Evolutionary conservation across 306 rosid genomes (phyloP).

Genomic region (Sesbania bispinosa): DNA sequence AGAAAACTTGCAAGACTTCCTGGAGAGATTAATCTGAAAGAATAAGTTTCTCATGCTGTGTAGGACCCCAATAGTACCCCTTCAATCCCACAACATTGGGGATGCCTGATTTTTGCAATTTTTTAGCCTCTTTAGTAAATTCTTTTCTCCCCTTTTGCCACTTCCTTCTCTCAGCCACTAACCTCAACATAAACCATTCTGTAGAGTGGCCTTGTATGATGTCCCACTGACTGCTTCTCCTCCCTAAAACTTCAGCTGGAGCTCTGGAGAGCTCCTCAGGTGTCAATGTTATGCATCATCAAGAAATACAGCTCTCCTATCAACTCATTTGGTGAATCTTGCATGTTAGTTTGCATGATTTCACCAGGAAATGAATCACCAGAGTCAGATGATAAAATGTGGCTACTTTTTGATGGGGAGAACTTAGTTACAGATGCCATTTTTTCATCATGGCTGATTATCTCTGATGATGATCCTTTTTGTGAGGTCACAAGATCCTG

Average conservation of each 20-base stretch:
- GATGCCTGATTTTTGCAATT: slow-evolving; percentile 94
- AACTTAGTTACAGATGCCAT: slow-evolving; percentile 55
- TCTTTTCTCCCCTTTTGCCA: slow-evolving; percentile 96
- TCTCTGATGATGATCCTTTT: slow-evolving; percentile 75
- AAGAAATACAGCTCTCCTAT: slow-evolving; percentile 89
- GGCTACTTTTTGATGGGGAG: slow-evolving; percentile 85
- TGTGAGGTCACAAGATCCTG: slow-evolving; percentile 75
- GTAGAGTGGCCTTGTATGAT: slow-evolving; percentile 89
- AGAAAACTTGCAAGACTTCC: slow-evolving; percentile 95
- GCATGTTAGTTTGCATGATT: slow-evolving; percentile 68
- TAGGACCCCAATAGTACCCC: slow-evolving; percentile 99
- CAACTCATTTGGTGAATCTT: slow-evolving; percentile 84
- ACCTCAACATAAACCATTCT: slow-evolving; percentile 73
- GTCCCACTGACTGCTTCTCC: slow-evolving; percentile 99
- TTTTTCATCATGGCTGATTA: slow-evolving; percentile 67
- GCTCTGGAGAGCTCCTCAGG: slow-evolving; percentile 95
- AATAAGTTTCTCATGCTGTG: slow-evolving; percentile 98
- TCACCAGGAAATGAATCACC: slow-evolving; percentile 75
- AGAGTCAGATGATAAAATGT: slow-evolving; percentile 84
- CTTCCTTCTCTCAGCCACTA: slow-evolving; percentile 99
- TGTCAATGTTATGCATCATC: slow-evolving; percentile 76
- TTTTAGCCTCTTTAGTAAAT: slow-evolving; percentile 90
- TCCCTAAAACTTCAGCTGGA: slow-evolving; percentile 95
- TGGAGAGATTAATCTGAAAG: slow-evolving; percentile 84
- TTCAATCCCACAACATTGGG: slow-evolving; percentile 89